Evolutionary conservation across 306 rosid genomes (phyloP).

Genomic region (Nissolia schottii): DNA sequence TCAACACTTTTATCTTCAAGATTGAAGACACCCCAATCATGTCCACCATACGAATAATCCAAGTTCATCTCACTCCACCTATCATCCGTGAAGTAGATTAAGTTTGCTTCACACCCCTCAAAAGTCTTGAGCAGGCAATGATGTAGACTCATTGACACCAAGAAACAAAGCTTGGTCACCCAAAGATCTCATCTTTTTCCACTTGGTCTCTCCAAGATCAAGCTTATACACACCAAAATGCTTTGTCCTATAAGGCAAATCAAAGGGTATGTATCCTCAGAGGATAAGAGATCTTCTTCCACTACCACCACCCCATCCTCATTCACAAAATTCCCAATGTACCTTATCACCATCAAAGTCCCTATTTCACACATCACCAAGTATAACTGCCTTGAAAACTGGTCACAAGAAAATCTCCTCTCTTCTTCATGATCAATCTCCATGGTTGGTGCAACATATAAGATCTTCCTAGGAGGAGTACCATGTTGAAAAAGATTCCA

Average conservation of each 20-base stretch:
- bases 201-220: background rate
- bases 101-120: background rate
- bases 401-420: background rate
- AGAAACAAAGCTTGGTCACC: background rate
- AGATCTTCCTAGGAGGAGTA: background rate
- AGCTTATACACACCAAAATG: slow-evolving; percentile 11
- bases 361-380: background rate
- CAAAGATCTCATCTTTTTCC: background rate
- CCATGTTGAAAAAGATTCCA: background rate
- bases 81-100: background rate
- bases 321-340: slow-evolving; percentile 1
- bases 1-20: background rate
- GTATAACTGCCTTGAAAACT: background rate
- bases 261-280: background rate
- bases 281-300: background rate
- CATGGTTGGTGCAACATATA: background rate
- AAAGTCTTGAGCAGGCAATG: background rate
- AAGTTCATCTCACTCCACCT: background rate
- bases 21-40: background rate
- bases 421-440: background rate
- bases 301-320: background rate
- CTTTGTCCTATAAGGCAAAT: slow-evolving; percentile 18
- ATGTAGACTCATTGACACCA: background rate
- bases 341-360: background rate
- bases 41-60: background rate